Conservation (phyloP, 2,329 filamentous ascomycete species). For the Hypoxylon sp. region DNA sequence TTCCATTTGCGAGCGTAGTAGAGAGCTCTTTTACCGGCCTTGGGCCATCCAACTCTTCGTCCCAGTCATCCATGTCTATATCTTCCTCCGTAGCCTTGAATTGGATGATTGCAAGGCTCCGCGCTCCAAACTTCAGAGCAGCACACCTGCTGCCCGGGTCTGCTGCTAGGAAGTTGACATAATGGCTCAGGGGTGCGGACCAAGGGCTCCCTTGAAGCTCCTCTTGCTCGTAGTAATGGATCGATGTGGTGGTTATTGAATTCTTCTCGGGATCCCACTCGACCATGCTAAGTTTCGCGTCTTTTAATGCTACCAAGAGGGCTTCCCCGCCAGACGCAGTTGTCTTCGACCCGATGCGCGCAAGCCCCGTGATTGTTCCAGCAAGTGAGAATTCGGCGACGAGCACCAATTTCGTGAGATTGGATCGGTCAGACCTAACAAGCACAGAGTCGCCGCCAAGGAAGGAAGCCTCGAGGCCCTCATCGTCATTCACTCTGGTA, state of each 20-base stretch:
- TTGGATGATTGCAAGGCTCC: conserved; percentile 92
- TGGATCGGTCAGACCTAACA: conserved; percentile 73
- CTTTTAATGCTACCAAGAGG: conserved; percentile 85
- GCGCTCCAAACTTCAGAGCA: conserved; percentile 89
- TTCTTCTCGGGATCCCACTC: conserved; percentile 91
- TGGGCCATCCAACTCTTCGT: conserved; percentile 82
- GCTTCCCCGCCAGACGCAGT: conserved; percentile 87
- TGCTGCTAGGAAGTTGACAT: conserved; percentile 85
- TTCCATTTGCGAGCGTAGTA: conserved; percentile 60
- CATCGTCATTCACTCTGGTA: conserved; percentile 69
- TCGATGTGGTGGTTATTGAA: conserved; percentile 87
- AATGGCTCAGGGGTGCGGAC: conserved; percentile 80
- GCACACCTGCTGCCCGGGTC: conserved; percentile 95
- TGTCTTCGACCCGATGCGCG: conserved; percentile 78
- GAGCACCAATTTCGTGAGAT: conserved; percentile 84
- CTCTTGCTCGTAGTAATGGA: conserved; percentile 98
- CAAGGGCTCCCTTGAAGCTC: conserved; percentile 87
- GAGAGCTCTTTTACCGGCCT: conserved; percentile 66
- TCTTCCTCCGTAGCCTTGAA: conserved; percentile 91
- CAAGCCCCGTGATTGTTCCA: conserved; percentile 87
- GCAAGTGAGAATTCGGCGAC: conserved; percentile 86
- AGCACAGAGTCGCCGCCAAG: conserved; percentile 74
- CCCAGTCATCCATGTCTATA: conserved; percentile 92
- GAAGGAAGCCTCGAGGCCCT: conserved; percentile 76
- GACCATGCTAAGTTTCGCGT: conserved; percentile 92